Percentiles rank a stretch among this genome's conserved stretches.
Evolutionary conservation across 2,329 filamentous ascomycete species (phyloP).

Genomic region (Eurotiales sp.): DNA sequence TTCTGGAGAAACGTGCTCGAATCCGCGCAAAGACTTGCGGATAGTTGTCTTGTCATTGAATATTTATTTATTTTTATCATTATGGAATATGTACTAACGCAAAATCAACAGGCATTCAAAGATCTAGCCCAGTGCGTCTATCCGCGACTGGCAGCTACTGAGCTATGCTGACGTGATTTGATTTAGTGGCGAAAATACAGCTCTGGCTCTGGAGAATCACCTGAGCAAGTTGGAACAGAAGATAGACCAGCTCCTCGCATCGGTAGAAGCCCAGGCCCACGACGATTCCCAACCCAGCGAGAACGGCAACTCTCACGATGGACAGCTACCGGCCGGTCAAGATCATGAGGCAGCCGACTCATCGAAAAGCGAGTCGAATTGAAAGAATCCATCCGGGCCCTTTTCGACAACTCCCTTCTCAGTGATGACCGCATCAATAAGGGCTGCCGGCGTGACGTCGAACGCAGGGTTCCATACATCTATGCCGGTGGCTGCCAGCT

Average conservation of each 20-base stretch:
- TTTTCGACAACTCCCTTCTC: slow-evolving; percentile 86
- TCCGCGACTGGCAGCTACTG: not conserved
- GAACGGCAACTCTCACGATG: slow-evolving; percentile 10
- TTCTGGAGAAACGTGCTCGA: not conserved
- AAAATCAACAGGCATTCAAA: slow-evolving; percentile 26
- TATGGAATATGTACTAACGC: not conserved
- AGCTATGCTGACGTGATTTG: slow-evolving; percentile 4
- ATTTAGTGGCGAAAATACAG: slow-evolving; percentile 52
- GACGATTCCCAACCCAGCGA: not conserved
- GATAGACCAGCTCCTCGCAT: slow-evolving; percentile 39
- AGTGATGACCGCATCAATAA: slow-evolving; percentile 93
- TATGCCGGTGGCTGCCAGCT: slow-evolving; percentile 72
- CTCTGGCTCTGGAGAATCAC: slow-evolving; percentile 53
- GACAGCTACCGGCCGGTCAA: slow-evolving; percentile 14
- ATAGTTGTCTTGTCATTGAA: too few relatives aligned
- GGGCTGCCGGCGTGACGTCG: slow-evolving; percentile 81
- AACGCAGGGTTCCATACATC: slow-evolving; percentile 96
- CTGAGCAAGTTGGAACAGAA: slow-evolving; percentile 53
- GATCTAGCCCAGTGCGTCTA: slow-evolving; percentile 26
- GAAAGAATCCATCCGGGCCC: slow-evolving; percentile 65
- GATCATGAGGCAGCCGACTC: slow-evolving; percentile 12
- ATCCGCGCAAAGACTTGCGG: too few relatives aligned
- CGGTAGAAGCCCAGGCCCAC: slow-evolving; percentile 17
- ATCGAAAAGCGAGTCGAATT: slow-evolving; percentile 41
- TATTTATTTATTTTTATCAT: not conserved